Evolutionary conservation across 345 rosid genomes (phyloP).

Genomic region (Pugionium dolabratum): DNA sequence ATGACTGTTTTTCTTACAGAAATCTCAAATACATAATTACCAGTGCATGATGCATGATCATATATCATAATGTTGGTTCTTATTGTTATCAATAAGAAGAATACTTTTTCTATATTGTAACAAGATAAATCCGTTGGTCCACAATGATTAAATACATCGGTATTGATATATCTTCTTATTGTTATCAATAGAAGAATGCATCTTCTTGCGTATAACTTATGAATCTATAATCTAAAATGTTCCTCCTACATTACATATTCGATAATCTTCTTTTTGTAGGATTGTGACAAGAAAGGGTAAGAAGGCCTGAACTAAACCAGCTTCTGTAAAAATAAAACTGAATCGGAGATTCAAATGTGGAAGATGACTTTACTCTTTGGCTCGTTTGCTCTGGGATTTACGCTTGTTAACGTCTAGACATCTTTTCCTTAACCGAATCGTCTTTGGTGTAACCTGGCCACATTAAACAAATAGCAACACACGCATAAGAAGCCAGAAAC

Average conservation of each 20-base stretch:
- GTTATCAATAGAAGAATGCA: conserved; percentile 30
- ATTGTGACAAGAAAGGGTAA: conserved; percentile 9
- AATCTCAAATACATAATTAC: too few species aligned
- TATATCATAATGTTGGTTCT: too few species aligned
- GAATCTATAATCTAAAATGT: conserved; percentile 32
- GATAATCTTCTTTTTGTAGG: conserved; percentile 17
- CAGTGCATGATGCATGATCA: too few species aligned
- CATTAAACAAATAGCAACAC: conserved; percentile 15
- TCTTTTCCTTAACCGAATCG: conserved; percentile 79
- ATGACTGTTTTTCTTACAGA: too few species aligned
- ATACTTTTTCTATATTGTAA: background rate
- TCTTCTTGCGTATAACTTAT: conserved; percentile 37
- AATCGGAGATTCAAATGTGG: conserved; percentile 8
- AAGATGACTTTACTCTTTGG: conserved; percentile 52
- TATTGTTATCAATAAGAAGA: too few species aligned
- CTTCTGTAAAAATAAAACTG: conserved; percentile 17
- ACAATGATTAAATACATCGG: conserved; percentile 18
- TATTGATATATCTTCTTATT: conserved; percentile 19
- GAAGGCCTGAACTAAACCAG: conserved; percentile 13
- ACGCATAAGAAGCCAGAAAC: conserved; percentile 7
- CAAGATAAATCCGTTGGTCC: conserved; percentile 6
- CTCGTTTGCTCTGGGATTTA: conserved; percentile 76
- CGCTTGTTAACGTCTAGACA: conserved; percentile 90
- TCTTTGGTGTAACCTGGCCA: conserved; percentile 86
- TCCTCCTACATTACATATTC: conserved; percentile 14